Evolutionary conservation across 495 filamentous ascomycete genomes (phyloP).

Genomic region (Umbilicaria muhlenbergii): DNA sequence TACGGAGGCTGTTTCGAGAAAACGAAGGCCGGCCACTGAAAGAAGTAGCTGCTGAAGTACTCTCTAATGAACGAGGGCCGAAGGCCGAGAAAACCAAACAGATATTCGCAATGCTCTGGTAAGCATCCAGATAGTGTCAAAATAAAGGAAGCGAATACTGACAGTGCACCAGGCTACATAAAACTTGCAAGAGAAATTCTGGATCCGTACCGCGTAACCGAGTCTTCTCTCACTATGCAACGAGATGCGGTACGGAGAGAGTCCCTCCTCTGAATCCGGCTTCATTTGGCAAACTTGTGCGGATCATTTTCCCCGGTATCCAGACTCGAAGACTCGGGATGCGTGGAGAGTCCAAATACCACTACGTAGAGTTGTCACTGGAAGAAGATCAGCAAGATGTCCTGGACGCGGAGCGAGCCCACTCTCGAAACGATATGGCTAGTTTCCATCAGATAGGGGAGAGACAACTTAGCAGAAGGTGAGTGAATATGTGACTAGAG

Average conservation of each 20-base stretch:
- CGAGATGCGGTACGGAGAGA: conserved; percentile 75
- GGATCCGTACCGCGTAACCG: conserved; percentile 79
- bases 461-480: neutral
- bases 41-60: conserved; percentile 69
- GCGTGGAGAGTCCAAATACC: conserved; percentile 94
- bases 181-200: conserved; percentile 63
- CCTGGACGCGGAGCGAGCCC: conserved; percentile 12
- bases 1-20: conserved; percentile 64
- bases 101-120: conserved; percentile 98
- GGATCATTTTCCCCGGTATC: conserved; percentile 87
- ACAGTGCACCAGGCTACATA: conserved; percentile 50
- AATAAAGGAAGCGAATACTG: conserved; percentile 11
- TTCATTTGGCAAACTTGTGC: conserved; percentile 92
- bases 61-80: conserved; percentile 57
- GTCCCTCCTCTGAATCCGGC: conserved; percentile 90
- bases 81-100: conserved; percentile 91
- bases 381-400: conserved; percentile 41
- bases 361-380: conserved; percentile 80
- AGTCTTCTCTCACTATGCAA: conserved; percentile 87
- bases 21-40: conserved; percentile 61
- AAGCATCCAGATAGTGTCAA: conserved; percentile 15
- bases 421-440: neutral
- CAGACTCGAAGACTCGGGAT: conserved; percentile 86
- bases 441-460: neutral
- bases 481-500: no score